A percentile compares a stretch with the other conserved stretches of the same genome.
phyloP scores from a whole-genome alignment of 768 basidiomycete species.

The Serendipita sp. region DNA sequence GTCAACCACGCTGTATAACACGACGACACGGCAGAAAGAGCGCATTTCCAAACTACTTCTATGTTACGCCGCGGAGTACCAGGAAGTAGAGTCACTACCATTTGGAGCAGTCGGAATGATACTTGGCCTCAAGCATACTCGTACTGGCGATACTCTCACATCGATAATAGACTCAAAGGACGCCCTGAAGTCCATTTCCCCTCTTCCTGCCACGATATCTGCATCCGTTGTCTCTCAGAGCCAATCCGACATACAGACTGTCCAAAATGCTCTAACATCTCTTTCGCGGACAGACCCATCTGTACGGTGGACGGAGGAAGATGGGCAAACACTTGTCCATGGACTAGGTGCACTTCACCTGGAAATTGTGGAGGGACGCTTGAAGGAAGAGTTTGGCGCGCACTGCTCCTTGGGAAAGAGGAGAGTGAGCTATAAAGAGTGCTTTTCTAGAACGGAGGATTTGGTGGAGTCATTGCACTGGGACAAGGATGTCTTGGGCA shows the following conservation, averaged over 20 bases:
- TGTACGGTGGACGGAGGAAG: constrained; percentile 48
- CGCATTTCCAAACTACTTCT: constrained; percentile 58
- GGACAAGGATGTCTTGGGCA: constrained; percentile 49
- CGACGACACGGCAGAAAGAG: constrained; percentile 52
- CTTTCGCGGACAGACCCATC: constrained; percentile 83
- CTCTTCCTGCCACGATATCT: constrained; percentile 75
- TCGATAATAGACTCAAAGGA: constrained; percentile 27
- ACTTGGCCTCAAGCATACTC: constrained; percentile 65
- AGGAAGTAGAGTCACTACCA: constrained; percentile 65
- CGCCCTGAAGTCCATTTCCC: constrained; percentile 42
- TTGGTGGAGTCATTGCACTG: constrained; percentile 30
- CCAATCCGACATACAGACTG: constrained; percentile 59
- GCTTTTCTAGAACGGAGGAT: constrained; percentile 20
- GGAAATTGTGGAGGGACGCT: constrained; percentile 74
- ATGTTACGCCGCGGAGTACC: constrained; percentile 56
- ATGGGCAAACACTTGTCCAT: constrained; percentile 71
- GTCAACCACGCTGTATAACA: constrained; percentile 46
- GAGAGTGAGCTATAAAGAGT: constrained; percentile 70
- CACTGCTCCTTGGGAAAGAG: constrained; percentile 62
- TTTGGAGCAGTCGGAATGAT: constrained; percentile 77
- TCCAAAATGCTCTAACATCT: constrained; percentile 56
- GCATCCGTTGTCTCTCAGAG: constrained; percentile 68
- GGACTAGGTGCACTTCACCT: constrained; percentile 75
- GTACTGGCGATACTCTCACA: constrained; percentile 75
- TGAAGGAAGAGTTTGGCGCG: constrained; percentile 64